phyloP scores from a whole-genome alignment of 1,139 yeast genomes.

The Hyphopichia burtonii region DNA sequence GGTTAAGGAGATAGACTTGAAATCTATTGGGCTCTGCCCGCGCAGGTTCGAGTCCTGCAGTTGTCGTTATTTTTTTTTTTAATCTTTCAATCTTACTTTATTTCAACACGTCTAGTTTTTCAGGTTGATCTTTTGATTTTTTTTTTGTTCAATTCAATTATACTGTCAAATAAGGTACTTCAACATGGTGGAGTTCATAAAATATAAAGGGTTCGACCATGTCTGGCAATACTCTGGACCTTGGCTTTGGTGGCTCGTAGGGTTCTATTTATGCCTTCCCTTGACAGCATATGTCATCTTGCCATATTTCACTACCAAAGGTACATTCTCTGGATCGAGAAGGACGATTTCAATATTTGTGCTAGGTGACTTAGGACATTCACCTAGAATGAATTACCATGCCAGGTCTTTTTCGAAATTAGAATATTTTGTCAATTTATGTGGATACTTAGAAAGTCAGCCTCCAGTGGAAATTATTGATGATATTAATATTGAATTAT shows the following conservation, averaged over 20 bases:
- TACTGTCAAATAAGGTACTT: no score
- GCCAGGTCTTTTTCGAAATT: constrained; percentile 70
- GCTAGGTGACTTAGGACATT: constrained; percentile 91
- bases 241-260: constrained; percentile 39
- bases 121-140: not conserved
- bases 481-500: constrained; percentile 51
- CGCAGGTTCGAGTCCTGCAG: constrained; percentile 43
- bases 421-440: constrained; percentile 75
- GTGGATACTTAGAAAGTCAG: constrained; percentile 74
- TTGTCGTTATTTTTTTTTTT: constrained; percentile 25
- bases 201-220: constrained; percentile 29
- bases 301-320: constrained; percentile 25
- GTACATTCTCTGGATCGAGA: constrained; percentile 22
- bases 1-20: constrained; percentile 41
- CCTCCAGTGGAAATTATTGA: constrained; percentile 53
- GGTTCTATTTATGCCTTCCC: constrained; percentile 35
- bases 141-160: no score
- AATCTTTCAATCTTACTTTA: not conserved
- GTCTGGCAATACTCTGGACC: constrained; percentile 31
- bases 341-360: constrained; percentile 73
- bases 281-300: constrained; percentile 33
- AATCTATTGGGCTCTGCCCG: constrained; percentile 42
- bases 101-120: not conserved
- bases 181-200: constrained; percentile 16
- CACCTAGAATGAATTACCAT: constrained; percentile 94